Conservation (phyloP, 1,139 yeast genomes). For the Torulaspora pretoriensis region DNA sequence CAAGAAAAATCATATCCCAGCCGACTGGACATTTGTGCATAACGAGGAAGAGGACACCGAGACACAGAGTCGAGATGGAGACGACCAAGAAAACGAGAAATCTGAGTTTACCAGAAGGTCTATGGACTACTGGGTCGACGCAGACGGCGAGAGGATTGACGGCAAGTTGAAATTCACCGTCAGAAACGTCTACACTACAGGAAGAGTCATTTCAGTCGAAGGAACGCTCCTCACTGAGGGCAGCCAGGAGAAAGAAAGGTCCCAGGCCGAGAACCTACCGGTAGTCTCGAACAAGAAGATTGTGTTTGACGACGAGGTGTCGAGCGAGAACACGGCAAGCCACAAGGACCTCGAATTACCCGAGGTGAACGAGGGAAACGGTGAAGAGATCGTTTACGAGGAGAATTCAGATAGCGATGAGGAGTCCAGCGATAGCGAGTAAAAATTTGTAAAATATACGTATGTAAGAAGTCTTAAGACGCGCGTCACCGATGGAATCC, state of each 20-base stretch:
- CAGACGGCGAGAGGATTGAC: slow-evolving; percentile 63
- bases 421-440: slow-evolving; percentile 30
- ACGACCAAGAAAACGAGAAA: slow-evolving; percentile 19
- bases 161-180: slow-evolving; percentile 77
- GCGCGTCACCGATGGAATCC: slow-evolving; percentile 1
- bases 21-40: slow-evolving; percentile 77
- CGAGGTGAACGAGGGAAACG: slow-evolving; percentile 34
- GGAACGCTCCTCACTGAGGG: slow-evolving; percentile 58
- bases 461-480: not conserved
- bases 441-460: slow-evolving; percentile 1
- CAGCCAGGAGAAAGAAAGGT: slow-evolving; percentile 20
- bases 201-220: slow-evolving; percentile 77
- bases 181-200: slow-evolving; percentile 68
- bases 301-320: slow-evolving; percentile 40
- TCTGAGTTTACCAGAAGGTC: slow-evolving; percentile 42
- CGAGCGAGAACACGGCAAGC: slow-evolving; percentile 36
- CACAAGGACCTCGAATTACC: slow-evolving; percentile 36
- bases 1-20: slow-evolving; percentile 77
- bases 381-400: slow-evolving; percentile 36
- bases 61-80: slow-evolving; percentile 28
- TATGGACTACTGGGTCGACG: slow-evolving; percentile 85
- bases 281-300: slow-evolving; percentile 42
- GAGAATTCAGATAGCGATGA: slow-evolving; percentile 32
- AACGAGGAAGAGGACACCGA: slow-evolving; percentile 49
- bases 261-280: slow-evolving; percentile 38